phyloP scores from a whole-genome alignment of 2,329 filamentous ascomycete genomes.

The Clonostachys solani region DNA sequence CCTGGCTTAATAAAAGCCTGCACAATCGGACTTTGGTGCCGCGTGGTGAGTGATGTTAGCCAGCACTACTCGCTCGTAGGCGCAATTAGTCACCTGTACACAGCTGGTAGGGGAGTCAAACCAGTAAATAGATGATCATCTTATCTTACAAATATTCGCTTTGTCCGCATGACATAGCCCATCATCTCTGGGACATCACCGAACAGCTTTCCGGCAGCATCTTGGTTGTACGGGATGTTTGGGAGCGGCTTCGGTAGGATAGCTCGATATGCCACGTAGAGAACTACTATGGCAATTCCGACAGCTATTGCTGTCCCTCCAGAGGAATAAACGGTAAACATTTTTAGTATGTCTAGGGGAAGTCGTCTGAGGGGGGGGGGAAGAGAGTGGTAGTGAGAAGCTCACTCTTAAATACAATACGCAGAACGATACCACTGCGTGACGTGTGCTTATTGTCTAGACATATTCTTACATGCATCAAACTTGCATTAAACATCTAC shows the following conservation, averaged over 20 bases:
- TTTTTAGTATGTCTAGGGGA: too few species aligned
- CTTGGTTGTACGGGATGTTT: conserved; percentile 36
- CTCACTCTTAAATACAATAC: too few species aligned
- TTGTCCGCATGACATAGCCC: conserved; percentile 20
- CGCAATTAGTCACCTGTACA: conserved; percentile 1
- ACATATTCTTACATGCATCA: too few species aligned
- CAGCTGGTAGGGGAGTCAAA: too few species aligned
- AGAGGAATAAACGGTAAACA: too few species aligned
- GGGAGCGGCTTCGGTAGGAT: conserved; percentile 33
- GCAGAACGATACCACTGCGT: too few species aligned
- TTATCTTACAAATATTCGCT: conserved; percentile 19
- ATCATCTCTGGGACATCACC: conserved; percentile 36
- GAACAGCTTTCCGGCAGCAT: conserved; percentile 24
- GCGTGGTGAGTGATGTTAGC: conserved; percentile 21
- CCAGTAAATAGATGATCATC: not conserved
- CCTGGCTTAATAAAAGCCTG: conserved; percentile 42
- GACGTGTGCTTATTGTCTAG: too few species aligned
- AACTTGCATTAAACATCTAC: too few species aligned
- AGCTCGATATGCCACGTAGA: conserved; percentile 3
- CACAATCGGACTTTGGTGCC: conserved; percentile 32
- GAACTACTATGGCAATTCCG: not conserved
- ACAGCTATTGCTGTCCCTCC: not conserved
- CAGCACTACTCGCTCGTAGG: conserved; percentile 14
- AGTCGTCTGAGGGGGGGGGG: too few species aligned
- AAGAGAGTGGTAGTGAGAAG: too few species aligned